A percentile compares a stretch with the other conserved stretches of the same genome.
Evolutionary conservation across 441 rosid species (phyloP).

Genomic region (Pelargonium myrrhifolium): DNA sequence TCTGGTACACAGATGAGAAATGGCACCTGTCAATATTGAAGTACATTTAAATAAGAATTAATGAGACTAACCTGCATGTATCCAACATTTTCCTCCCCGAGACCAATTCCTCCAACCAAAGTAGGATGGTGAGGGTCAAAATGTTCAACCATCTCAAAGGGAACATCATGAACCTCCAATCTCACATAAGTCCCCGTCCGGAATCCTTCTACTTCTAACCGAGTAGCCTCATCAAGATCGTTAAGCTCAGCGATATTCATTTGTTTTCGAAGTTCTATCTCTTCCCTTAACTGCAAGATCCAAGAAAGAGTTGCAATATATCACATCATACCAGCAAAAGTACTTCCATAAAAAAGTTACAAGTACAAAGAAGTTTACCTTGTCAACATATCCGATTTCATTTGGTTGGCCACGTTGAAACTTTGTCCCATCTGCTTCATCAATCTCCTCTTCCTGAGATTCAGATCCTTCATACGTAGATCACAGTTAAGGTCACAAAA

Average conservation of each 20-base stretch:
- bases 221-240: slow-evolving; percentile 69
- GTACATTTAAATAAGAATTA: neutral
- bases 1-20: neutral
- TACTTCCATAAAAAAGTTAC: neutral
- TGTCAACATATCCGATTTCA: slow-evolving; percentile 59
- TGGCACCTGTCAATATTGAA: neutral
- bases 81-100: slow-evolving; percentile 82
- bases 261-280: slow-evolving; percentile 70
- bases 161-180: slow-evolving; percentile 82
- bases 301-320: slow-evolving; percentile 18
- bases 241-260: slow-evolving; percentile 68
- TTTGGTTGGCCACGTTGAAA: slow-evolving; percentile 37
- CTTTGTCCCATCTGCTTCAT: slow-evolving; percentile 34
- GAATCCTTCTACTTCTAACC: slow-evolving; percentile 80
- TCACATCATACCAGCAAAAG: neutral
- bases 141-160: slow-evolving; percentile 86
- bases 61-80: slow-evolving; percentile 77
- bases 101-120: slow-evolving; percentile 79
- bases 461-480: slow-evolving; percentile 56
- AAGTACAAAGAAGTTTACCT: slow-evolving; percentile 35
- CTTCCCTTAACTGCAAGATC: slow-evolving; percentile 70
- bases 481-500: slow-evolving; percentile 43
- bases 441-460: slow-evolving; percentile 50
- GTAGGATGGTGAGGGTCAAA: slow-evolving; percentile 86
- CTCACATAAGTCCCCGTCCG: slow-evolving; percentile 72